These are phyloP conservation scores for Rhynchosporium agropyri DNA, from an alignment of 2,329 filamentous ascomycete genomes.

Conservation along the genomic window DNA sequence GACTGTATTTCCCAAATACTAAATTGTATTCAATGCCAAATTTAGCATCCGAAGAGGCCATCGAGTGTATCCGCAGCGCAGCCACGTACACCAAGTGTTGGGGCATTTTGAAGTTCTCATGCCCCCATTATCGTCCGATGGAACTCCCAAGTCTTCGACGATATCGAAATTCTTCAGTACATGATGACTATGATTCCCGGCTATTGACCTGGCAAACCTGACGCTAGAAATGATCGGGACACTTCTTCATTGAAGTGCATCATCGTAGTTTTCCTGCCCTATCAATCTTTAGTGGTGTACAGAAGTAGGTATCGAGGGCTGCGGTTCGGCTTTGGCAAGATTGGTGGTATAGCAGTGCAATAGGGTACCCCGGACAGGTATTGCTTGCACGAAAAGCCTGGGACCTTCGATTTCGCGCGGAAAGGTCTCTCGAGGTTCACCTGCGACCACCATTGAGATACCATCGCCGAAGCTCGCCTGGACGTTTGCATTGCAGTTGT, in stretches of 20 bases:
- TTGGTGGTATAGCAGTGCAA: background rate
- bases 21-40: background rate
- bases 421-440: too few relatives aligned
- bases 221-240: background rate
- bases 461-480: too few relatives aligned
- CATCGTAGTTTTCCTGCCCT: background rate
- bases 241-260: background rate
- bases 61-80: background rate
- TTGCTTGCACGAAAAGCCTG: constrained; percentile 5
- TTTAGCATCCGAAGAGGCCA: background rate
- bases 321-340: background rate
- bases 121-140: background rate
- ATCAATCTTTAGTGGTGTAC: too few relatives aligned
- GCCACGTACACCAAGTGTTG: background rate
- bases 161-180: background rate
- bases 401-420: background rate
- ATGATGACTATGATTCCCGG: background rate
- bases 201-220: background rate
- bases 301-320: background rate
- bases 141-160: background rate
- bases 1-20: background rate
- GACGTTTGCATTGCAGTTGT: too few relatives aligned
- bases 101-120: background rate
- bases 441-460: too few relatives aligned
- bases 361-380: background rate